Conservation (phyloP, 164 flowering plant genomes). For the Vitis riparia region DNA sequence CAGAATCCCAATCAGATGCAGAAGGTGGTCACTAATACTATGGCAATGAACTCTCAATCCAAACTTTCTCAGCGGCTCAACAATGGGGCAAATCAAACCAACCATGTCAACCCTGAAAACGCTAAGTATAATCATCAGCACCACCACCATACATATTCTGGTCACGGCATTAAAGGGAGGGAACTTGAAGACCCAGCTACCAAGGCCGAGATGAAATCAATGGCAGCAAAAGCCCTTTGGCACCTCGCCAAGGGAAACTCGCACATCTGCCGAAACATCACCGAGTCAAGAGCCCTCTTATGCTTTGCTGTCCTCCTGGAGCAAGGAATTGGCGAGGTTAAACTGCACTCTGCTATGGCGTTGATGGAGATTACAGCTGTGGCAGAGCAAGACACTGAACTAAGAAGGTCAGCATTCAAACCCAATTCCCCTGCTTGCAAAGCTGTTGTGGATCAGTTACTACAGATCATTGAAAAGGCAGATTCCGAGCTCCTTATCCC, state of each 20-base stretch:
- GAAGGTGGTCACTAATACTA: conserved; percentile 33
- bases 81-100: conserved; percentile 8
- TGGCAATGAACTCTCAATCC: conserved; percentile 25
- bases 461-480: conserved; percentile 34
- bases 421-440: conserved; percentile 57
- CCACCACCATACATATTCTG: conserved; percentile 17
- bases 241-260: conserved; percentile 46
- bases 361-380: conserved; percentile 62
- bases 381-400: conserved; percentile 49
- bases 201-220: conserved; percentile 50
- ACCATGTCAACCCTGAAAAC: neutral
- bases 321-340: conserved; percentile 45
- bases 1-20: conserved; percentile 29
- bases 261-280: conserved; percentile 46
- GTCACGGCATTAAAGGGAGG: conserved; percentile 32
- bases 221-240: conserved; percentile 63
- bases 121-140: conserved; percentile 19
- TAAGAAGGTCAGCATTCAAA: conserved; percentile 59
- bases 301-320: conserved; percentile 60
- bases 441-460: conserved; percentile 53
- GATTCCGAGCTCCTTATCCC: conserved; percentile 47
- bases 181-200: conserved; percentile 47
- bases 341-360: conserved; percentile 59
- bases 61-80: conserved; percentile 7
- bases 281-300: conserved; percentile 54